Evolutionary conservation across 441 rosid genomes (phyloP).

Genomic region (Adansonia rubrostipa): DNA sequence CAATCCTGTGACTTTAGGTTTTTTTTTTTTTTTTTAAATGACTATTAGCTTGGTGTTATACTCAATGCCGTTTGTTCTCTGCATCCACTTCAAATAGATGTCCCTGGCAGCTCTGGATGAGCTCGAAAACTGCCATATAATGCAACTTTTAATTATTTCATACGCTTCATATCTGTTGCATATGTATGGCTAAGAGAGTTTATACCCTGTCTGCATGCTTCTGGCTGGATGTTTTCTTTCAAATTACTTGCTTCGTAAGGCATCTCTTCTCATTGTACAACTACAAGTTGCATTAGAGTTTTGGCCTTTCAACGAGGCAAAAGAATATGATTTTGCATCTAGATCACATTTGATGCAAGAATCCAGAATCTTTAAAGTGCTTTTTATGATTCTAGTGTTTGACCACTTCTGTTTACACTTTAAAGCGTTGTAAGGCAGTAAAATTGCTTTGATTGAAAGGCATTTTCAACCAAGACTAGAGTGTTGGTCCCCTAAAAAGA

Average conservation of each 20-base stretch:
- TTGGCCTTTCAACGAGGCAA: conserved; percentile 11
- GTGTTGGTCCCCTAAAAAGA: not conserved
- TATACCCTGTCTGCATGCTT: conserved; percentile 2
- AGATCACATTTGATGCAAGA: conserved; percentile 5
- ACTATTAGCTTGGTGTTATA: not conserved
- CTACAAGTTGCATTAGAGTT: not conserved
- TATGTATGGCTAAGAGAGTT: not conserved
- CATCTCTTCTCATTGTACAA: not conserved
- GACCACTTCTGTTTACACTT: not conserved
- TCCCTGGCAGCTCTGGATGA: not conserved
- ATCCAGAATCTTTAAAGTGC: conserved; percentile 9
- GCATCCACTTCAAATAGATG: not conserved
- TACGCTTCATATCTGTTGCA: not conserved
- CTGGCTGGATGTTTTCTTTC: not conserved
- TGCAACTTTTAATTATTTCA: not conserved
- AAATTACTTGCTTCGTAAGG: not conserved
- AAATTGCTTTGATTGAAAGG: not conserved
- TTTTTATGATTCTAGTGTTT: conserved; percentile 5
- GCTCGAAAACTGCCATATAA: not conserved
- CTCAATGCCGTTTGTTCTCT: not conserved
- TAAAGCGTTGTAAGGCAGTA: conserved; percentile 13
- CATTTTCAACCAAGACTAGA: conserved; percentile 4
- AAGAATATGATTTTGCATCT: not conserved
- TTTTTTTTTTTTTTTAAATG: not conserved
- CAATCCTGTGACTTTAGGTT: conserved; percentile 10